phyloP scores from a whole-genome alignment of 169 alveolate species.

The Plasmodium knowlesi region DNA sequence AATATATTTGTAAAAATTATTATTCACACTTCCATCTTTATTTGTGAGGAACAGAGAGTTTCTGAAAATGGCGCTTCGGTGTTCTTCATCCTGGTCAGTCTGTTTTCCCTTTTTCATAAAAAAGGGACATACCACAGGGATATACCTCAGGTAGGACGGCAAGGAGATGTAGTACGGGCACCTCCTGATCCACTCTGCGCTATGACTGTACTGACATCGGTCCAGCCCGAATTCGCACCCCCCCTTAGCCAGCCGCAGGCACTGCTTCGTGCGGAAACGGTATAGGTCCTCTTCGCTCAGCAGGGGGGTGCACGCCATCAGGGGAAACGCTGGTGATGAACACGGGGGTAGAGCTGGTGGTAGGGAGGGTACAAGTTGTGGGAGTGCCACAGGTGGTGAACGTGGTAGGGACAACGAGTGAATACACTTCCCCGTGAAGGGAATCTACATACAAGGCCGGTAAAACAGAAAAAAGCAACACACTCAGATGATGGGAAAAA shows the following conservation, averaged over 20 bases:
- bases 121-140: conserved; percentile 89
- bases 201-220: conserved; percentile 89
- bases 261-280: conserved; percentile 88
- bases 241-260: conserved; percentile 84
- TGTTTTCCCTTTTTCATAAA: conserved; percentile 43
- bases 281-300: conserved; percentile 88
- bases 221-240: conserved; percentile 88
- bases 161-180: conserved; percentile 88
- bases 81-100: conserved; percentile 77
- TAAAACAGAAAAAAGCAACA: not conserved
- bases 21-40: conserved; percentile 68
- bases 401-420: not conserved
- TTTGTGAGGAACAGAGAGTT: conserved; percentile 65
- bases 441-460: not conserved
- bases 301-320: conserved; percentile 82
- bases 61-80: conserved; percentile 75
- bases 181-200: conserved; percentile 88
- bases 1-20: conserved; percentile 66
- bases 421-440: not conserved
- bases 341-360: not conserved
- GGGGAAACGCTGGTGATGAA: not conserved
- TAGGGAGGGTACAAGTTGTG: not conserved
- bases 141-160: conserved; percentile 84
- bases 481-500: not conserved
- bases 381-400: not conserved